Percentiles rank a stretch among this genome's conserved stretches.
These are phyloP conservation scores for Silene coronaria DNA, from an alignment of 179 eudicot genomes.

Conservation along the genomic window DNA sequence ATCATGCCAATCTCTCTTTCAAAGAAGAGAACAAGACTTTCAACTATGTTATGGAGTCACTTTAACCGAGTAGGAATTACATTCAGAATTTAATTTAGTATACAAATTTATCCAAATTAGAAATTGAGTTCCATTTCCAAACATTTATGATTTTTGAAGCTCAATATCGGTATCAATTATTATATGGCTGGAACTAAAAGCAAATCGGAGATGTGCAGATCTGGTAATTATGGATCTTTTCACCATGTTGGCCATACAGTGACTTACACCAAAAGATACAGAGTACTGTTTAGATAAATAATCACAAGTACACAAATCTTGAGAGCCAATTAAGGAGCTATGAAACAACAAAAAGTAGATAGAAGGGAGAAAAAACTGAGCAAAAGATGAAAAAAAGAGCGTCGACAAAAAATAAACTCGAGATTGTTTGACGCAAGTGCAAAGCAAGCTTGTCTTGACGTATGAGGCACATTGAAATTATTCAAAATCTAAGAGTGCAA, in stretches of 20 bases:
- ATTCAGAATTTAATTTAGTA: neutral
- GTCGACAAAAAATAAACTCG: neutral
- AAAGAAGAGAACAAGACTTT: neutral
- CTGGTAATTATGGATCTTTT: neutral
- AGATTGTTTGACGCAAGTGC: neutral
- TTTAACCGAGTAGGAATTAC: neutral
- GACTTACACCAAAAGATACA: neutral
- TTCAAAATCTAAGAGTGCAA: neutral
- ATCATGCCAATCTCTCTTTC: neutral
- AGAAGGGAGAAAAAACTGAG: neutral
- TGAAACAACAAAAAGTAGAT: neutral
- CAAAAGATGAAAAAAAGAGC: neutral
- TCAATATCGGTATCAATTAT: neutral
- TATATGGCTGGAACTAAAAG: neutral
- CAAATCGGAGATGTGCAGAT: neutral
- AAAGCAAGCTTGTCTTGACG: neutral
- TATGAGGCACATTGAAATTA: neutral
- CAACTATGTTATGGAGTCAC: neutral
- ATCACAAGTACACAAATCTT: neutral
- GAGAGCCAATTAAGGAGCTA: neutral
- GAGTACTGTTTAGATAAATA: neutral
- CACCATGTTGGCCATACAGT: neutral
- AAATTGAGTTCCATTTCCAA: neutral
- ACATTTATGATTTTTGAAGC: neutral
- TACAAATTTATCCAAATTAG: neutral